Evolutionary conservation across 1,284 basidiomycete species (phyloP).

Genomic region (Rhodotorula sp.): DNA sequence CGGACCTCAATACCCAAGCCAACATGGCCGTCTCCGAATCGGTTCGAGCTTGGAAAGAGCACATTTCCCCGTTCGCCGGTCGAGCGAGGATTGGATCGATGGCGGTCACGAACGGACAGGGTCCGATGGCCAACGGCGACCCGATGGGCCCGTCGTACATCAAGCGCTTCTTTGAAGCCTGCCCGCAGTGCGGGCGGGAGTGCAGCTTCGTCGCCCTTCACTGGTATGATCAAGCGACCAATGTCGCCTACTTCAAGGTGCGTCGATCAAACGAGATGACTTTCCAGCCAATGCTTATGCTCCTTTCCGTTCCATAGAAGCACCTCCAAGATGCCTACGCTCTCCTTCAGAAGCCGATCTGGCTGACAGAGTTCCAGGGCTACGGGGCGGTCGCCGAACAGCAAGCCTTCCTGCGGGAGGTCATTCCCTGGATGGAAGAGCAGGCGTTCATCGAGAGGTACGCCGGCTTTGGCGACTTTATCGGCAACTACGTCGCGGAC

Average conservation of each 20-base stretch:
- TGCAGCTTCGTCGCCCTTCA: slow-evolving; percentile 29
- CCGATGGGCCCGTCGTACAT: slow-evolving; percentile 26
- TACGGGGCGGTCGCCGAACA: slow-evolving; percentile 12
- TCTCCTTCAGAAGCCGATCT: slow-evolving; percentile 19
- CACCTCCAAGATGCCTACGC: slow-evolving; percentile 14
- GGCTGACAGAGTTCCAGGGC: slow-evolving; percentile 30
- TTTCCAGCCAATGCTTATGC: too few relatives aligned
- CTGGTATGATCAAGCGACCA: slow-evolving; percentile 16
- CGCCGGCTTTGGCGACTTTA: slow-evolving; percentile 35
- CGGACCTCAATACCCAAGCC: slow-evolving; percentile 32
- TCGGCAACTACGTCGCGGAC: slow-evolving; percentile 23
- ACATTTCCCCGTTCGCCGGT: slow-evolving; percentile 31
- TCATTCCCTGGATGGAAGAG: slow-evolving; percentile 37
- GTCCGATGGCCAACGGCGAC: background rate
- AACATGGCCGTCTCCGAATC: slow-evolving; percentile 30
- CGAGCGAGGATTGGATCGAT: slow-evolving; percentile 36
- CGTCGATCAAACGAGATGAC: background rate
- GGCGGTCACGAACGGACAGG: slow-evolving; percentile 36
- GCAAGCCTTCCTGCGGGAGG: slow-evolving; percentile 18
- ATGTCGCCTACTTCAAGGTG: slow-evolving; percentile 10
- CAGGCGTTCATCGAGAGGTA: slow-evolving; percentile 31
- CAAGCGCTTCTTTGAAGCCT: slow-evolving; percentile 16
- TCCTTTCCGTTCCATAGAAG: background rate
- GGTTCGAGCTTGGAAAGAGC: slow-evolving; percentile 27
- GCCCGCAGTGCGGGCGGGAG: slow-evolving; percentile 15